Percentiles rank a stretch among this genome's conserved stretches.
These are phyloP conservation scores for Solanum pimpinellifolium DNA, from an alignment of 257 asterid species.

Conservation along the genomic window DNA sequence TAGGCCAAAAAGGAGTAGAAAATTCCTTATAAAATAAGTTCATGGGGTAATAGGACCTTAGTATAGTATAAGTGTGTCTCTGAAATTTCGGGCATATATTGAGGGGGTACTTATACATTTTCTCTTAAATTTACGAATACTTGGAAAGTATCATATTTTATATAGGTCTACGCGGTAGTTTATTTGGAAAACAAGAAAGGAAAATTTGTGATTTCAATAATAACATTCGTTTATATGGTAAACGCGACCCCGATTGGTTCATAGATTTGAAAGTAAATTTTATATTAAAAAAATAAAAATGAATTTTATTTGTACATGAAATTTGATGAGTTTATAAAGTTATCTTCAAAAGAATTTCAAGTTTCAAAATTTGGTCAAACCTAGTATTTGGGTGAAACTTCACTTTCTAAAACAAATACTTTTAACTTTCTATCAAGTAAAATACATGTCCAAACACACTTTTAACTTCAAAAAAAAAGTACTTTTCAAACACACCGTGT, in stretches of 20 bases:
- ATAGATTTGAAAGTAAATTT: background rate
- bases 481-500: background rate
- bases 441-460: background rate
- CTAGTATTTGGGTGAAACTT: background rate
- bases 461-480: background rate
- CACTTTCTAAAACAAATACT: background rate
- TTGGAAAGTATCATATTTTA: background rate
- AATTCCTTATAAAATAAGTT: no score
- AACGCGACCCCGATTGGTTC: background rate
- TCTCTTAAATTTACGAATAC: background rate
- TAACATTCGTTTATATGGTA: background rate
- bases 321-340: background rate
- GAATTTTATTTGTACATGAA: background rate
- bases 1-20: no score
- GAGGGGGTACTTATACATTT: no score
- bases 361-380: background rate
- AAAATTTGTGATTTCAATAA: background rate
- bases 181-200: background rate
- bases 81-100: accelerated
- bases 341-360: background rate
- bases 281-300: no score
- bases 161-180: background rate
- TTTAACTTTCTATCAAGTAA: background rate
- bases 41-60: no score
- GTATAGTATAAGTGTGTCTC: no score